Conservation (phyloP, 345 rosid genomes). For the Kandelia obovata region DNA sequence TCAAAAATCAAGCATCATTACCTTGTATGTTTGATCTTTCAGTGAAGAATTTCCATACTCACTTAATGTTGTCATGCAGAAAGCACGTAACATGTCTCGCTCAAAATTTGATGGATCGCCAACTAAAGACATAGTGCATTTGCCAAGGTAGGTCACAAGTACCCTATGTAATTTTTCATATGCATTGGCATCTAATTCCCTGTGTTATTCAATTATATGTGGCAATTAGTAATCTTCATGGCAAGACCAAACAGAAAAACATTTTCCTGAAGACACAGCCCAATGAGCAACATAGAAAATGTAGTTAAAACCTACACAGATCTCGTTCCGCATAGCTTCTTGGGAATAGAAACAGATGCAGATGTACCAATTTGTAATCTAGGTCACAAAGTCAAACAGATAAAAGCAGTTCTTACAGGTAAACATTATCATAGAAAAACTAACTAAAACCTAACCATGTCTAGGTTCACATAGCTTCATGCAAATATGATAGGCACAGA, state of each 20-base stretch:
- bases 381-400: conserved; percentile 16
- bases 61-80: conserved; percentile 39
- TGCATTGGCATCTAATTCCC: conserved; percentile 58
- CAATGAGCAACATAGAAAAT: too few relatives aligned
- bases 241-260: conserved; percentile 12
- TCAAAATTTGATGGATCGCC: conserved; percentile 46
- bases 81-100: conserved; percentile 39
- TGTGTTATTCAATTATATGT: conserved; percentile 21
- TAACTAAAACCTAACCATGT: too few relatives aligned
- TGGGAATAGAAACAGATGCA: too few relatives aligned
- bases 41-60: conserved; percentile 48
- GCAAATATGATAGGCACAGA: too few relatives aligned
- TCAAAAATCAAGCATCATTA: conserved; percentile 18
- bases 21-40: conserved; percentile 70
- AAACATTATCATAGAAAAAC: too few relatives aligned
- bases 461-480: too few relatives aligned
- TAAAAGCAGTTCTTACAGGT: not conserved
- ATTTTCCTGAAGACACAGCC: not conserved
- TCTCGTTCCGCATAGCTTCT: too few relatives aligned
- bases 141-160: conserved; percentile 48
- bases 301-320: too few relatives aligned
- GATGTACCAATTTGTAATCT: not conserved
- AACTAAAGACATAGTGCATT: conserved; percentile 47
- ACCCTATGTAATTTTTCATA: conserved; percentile 54
- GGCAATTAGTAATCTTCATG: not conserved